Evolutionary conservation across 768 basidiomycete species (phyloP), one percentile per base, ranked within the genome.

Genomic region (Sporobolomyces roseus): DNA sequence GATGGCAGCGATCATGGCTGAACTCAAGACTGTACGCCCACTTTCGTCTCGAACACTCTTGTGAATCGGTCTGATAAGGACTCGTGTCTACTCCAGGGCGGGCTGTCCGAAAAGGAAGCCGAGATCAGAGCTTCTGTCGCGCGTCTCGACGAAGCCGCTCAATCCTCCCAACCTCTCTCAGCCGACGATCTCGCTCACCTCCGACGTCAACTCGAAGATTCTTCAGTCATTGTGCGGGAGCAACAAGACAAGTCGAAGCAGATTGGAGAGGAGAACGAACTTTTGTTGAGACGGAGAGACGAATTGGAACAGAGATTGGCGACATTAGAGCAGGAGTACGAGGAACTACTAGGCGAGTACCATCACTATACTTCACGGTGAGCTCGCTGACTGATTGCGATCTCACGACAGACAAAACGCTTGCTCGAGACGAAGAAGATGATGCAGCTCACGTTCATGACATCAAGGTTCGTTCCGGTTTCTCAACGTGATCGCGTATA

Each of bases 1-100:
- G 84, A 91, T 99, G 90, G 93, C 91, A 13, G 83, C 93, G 73
- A 96, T 99, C 91, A 97, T 99, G 94, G 91, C 94, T 66, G 93
- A 94, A 79, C 94, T 99, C 74, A 93, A 98, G 80, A 84, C 89
- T 70, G 94, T 58, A 14, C 30, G 52, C n/a, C 27, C 51, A 58
- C 16, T 27, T 61, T 63, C 54, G 38, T 41, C 38, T 17, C 21
- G n/a, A n/a, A n/a, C 38, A 17, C 38, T 41, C 17, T 17, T 17
- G 9, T 17, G 38, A 17, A 41, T 41, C 17, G 38, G 17, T 9
- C 38, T 41, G 17, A 41, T 41, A 41, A 41, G 17, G 17, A 9
- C n/a, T n/a, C n/a, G 9, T 41, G 38, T 17, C 17, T 41, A 17
- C 19, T 8, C 21, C 89, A 92, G 81, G 91, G 90, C n/a, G 86